A percentile compares a stretch with the other conserved stretches of the same genome.
Evolutionary conservation across 192 early-diverging fungal species (phyloP).

Genomic region (Rhizophagus sp.): DNA sequence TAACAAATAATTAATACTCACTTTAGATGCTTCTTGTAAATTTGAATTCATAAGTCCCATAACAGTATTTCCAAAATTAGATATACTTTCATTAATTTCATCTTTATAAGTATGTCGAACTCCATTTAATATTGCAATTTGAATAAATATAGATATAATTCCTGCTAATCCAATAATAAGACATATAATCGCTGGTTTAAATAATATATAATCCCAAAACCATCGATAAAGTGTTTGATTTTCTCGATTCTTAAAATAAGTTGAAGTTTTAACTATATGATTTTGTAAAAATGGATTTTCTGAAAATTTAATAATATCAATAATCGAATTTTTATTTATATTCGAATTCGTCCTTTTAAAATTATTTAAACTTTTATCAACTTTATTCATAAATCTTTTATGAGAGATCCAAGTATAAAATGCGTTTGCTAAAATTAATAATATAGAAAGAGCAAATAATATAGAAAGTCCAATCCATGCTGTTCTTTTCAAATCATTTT

Average conservation of each 20-base stretch:
- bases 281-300: constrained; percentile 21
- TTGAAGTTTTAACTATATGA: constrained; percentile 7
- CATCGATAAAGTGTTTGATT: constrained; percentile 34
- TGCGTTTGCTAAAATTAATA: constrained; percentile 7
- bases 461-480: constrained; percentile 19
- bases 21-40: not conserved
- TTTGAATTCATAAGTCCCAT: constrained; percentile 5
- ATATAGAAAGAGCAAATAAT: not conserved
- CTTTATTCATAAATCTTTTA: no score
- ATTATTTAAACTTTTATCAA: not conserved
- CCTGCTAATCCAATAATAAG: constrained; percentile 36
- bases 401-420: constrained; percentile 8
- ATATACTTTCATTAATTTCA: not conserved
- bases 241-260: constrained; percentile 25
- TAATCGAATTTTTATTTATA: constrained; percentile 9
- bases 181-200: constrained; percentile 30
- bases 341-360: not conserved
- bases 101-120: constrained; percentile 20
- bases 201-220: constrained; percentile 37
- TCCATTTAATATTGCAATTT: constrained; percentile 33
- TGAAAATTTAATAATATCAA: constrained; percentile 22
- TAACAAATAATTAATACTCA: no score
- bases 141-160: constrained; percentile 26
- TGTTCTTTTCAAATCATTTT: constrained; percentile 12
- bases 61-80: constrained; percentile 10